These are phyloP conservation scores for Umbelopsis ramanniana DNA, from an alignment of 192 early-diverging fungal species.

Conservation along the genomic window DNA sequence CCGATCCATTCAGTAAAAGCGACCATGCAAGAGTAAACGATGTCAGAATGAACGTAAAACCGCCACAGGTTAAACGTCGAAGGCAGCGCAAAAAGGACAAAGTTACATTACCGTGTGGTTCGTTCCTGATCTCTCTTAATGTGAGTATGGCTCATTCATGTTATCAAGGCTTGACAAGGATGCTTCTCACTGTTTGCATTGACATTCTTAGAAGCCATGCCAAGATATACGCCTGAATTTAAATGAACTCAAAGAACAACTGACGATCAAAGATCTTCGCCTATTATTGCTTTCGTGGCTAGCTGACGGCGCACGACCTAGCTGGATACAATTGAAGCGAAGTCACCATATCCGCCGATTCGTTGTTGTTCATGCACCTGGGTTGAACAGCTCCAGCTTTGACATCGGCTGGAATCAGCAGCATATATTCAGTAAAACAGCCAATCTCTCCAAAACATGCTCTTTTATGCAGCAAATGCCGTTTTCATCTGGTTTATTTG, in stretches of 20 bases:
- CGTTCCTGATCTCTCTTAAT: background rate
- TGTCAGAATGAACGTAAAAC: background rate
- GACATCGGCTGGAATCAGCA: slow-evolving; percentile 26
- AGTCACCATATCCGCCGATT: slow-evolving; percentile 42
- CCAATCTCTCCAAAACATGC: background rate
- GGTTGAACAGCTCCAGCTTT: slow-evolving; percentile 47
- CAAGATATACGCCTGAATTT: slow-evolving; percentile 21
- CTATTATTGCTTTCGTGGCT: slow-evolving; percentile 49
- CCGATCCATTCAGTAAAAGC: background rate
- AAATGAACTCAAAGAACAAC: background rate
- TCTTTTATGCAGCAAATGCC: slow-evolving; percentile 8
- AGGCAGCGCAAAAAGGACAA: slow-evolving; percentile 10
- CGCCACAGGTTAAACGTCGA: background rate
- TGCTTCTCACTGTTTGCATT: background rate
- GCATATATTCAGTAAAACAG: slow-evolving; percentile 18
- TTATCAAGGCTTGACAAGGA: background rate
- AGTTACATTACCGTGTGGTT: background rate
- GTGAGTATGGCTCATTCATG: background rate
- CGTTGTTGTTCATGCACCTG: slow-evolving; percentile 44
- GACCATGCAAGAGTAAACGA: background rate
- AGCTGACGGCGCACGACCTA: slow-evolving; percentile 40
- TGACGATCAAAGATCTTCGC: slow-evolving; percentile 41
- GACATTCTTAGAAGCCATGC: background rate
- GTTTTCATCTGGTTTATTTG: slow-evolving; percentile 35
- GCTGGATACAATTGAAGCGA: slow-evolving; percentile 43